Evolutionary conservation across 2,329 filamentous ascomycete species (phyloP), one percentile per base, ranked within the genome.

Genomic region (Lachnellula occidentalis): DNA sequence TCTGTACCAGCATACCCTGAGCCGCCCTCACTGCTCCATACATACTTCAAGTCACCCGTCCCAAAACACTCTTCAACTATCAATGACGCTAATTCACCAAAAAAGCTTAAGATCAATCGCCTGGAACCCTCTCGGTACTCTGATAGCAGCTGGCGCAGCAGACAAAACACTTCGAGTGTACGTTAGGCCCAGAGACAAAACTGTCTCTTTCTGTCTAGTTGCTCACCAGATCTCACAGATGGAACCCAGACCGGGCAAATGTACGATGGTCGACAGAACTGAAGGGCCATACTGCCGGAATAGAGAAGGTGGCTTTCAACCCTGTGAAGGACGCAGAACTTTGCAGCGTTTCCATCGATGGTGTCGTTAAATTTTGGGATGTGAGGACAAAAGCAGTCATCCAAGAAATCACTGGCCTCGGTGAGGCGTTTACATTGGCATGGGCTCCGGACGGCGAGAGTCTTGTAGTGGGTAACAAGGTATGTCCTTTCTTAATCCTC

Each of bases 91-190:
- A 21, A 43, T 24, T 14, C 7, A 39, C 12, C n/a, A 31, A 24
- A 8, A 39, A 41, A 90, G 86, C 59, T 78, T 95, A 54, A 84
- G 88, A 41, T 86, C 87, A 1, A 85, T 97, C 61, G 86, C 88
- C 39, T 97, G 92, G 92, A 96, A 92, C 61, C 89, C 92, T 0
- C 77, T 89, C 0, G 91, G 92, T 34, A 87, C 83, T 8, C 77
- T 94, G 56, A 84, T 97, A 57, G 92, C 92, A 0, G 95, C 92
- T 0, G 91, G 90, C 3, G 81, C 86, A 5, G 75, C 78, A 22
- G 85, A 90, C 66, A 82, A 80, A 62, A 87, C 81, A 8, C 72
- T 92, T 51, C 83, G 88, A 64, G 85, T 92, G 61, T 66, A 62
- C 56, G 60, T 24, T 8, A 24, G 21, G 4, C 9, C 17, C 5